Conservation (phyloP, 2,329 filamentous ascomycete genomes). For the Colletotrichum sp. region DNA sequence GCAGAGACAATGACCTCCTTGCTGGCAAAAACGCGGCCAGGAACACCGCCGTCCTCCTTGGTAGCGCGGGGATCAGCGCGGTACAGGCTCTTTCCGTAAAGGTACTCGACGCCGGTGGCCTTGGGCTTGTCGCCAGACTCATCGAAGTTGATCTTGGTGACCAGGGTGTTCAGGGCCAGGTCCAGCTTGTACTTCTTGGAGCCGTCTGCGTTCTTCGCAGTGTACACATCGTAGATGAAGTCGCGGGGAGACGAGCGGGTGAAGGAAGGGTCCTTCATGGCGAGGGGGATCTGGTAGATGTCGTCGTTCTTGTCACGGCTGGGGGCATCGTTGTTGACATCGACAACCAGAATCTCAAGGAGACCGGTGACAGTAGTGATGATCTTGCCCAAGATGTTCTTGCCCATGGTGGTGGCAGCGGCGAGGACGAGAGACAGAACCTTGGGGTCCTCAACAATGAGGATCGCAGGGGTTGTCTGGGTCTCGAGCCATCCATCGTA, state of each 20-base stretch:
- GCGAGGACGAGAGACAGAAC: conserved; percentile 6
- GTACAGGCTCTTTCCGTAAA: conserved; percentile 45
- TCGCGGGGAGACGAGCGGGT: conserved; percentile 48
- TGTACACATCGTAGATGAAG: conserved; percentile 43
- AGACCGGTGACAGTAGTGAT: not conserved
- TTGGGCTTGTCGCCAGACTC: conserved; percentile 30
- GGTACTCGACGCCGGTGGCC: conserved; percentile 45
- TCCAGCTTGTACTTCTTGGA: conserved; percentile 40
- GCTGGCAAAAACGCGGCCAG: conserved; percentile 27
- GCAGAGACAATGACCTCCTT: conserved; percentile 55
- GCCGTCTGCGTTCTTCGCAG: conserved; percentile 40
- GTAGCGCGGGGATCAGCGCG: conserved; percentile 42
- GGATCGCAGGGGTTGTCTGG: not conserved
- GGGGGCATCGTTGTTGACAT: not conserved
- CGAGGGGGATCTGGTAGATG: conserved; percentile 45
- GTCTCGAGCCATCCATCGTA: conserved; percentile 55
- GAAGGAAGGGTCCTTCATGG: conserved; percentile 44
- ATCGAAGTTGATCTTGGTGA: conserved; percentile 42
- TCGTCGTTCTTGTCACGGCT: not conserved
- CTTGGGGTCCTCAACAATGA: not conserved
- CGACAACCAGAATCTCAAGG: not conserved
- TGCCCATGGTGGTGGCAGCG: conserved; percentile 5
- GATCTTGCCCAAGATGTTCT: not conserved
- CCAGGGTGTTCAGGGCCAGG: conserved; percentile 36
- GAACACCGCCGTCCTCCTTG: conserved; percentile 2